Evolutionary conservation across 495 filamentous ascomycete genomes (phyloP).

Genomic region (Xylaria curta): DNA sequence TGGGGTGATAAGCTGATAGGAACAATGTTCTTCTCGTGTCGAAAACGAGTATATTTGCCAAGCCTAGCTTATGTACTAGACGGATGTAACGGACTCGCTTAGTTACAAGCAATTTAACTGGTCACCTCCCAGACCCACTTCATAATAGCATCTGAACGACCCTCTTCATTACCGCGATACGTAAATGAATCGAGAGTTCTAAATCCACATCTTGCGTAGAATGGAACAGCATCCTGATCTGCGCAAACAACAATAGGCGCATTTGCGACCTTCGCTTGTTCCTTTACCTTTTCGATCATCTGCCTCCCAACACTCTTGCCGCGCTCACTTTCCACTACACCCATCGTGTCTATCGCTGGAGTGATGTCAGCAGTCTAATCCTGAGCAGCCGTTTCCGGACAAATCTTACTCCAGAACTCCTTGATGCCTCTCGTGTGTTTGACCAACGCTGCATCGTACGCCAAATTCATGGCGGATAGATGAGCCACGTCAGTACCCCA

Average conservation of each 20-base stretch:
- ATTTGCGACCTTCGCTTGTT: background rate
- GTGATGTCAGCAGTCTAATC: background rate
- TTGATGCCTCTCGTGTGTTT: background rate
- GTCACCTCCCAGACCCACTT: background rate
- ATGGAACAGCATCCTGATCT: background rate
- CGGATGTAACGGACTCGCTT: background rate
- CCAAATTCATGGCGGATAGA: background rate
- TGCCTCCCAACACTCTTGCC: background rate
- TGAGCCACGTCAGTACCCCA: background rate
- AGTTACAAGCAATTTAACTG: too few species aligned
- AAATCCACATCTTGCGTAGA: background rate
- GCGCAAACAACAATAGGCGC: slow-evolving; percentile 1
- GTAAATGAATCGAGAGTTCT: background rate
- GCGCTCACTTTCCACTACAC: background rate
- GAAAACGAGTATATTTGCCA: background rate
- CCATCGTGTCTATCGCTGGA: background rate
- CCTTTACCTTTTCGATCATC: background rate
- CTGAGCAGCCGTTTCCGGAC: background rate
- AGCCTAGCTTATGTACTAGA: background rate
- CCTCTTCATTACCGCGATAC: background rate
- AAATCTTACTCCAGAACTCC: background rate
- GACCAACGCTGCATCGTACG: background rate
- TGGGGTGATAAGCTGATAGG: slow-evolving; percentile 24
- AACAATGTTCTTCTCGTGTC: background rate
- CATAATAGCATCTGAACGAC: background rate